phyloP scores from a whole-genome alignment of 148 eudicot species.

The Amaranthus palmeri region DNA sequence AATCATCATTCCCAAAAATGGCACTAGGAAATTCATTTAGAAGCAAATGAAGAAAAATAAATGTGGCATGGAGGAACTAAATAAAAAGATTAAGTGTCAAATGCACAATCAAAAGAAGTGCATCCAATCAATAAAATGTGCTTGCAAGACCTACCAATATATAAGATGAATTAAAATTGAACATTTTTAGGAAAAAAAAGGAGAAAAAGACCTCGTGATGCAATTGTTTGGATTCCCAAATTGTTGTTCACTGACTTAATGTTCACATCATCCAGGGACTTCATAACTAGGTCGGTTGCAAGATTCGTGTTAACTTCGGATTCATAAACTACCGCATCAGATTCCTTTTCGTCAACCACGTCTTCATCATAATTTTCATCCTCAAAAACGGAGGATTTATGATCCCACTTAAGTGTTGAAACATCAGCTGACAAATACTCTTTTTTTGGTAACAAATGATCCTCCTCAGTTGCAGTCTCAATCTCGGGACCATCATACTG shows the following conservation, averaged over 20 bases:
- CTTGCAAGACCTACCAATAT: conserved; percentile 1
- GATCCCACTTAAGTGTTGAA: conserved; percentile 36
- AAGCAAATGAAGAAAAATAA: background rate
- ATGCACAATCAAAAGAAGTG: background rate
- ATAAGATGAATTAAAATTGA: background rate
- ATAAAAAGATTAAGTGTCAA: background rate
- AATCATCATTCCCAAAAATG: no score
- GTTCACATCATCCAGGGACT: conserved; percentile 20
- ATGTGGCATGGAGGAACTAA: background rate
- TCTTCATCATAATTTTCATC: conserved; percentile 96
- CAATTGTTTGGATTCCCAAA: conserved; percentile 23
- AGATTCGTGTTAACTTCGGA: conserved; percentile 33
- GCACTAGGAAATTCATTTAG: background rate
- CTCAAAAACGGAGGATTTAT: conserved; percentile 63
- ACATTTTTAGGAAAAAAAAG: background rate
- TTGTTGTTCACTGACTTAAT: conserved; percentile 18
- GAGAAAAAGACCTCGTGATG: conserved; percentile 24
- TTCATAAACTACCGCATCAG: conserved; percentile 31
- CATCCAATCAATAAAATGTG: background rate
- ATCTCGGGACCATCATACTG: conserved; percentile 97
- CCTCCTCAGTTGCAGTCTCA: conserved; percentile 85
- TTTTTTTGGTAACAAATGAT: conserved; percentile 65
- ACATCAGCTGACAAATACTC: conserved; percentile 48
- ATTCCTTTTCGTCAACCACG: conserved; percentile 51
- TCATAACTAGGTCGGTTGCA: conserved; percentile 32